Base-by-base conservation (phyloP, 768 basidiomycete genomes). In the Pulveroboletus sp. region DNA sequence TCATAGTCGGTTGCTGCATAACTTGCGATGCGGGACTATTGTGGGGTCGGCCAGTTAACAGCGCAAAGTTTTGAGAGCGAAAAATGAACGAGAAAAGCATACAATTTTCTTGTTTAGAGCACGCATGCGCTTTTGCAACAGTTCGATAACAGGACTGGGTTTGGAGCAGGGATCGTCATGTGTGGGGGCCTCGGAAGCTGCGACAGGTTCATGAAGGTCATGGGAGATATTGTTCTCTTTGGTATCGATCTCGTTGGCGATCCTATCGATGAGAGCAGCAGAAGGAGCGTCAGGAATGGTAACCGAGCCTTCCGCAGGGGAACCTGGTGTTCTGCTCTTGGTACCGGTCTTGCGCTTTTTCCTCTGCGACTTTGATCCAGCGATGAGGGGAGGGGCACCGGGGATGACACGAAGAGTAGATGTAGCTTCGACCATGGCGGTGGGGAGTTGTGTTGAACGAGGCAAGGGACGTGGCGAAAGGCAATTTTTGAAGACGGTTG, bases 91-190 rank as follows among this genome's bases (percentile, higher is more conserved):
- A 71, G 41, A 28, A 28, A 21, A 15, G 72, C 81, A 57, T 64
- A 89, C 91, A 55, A 93, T 88, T 71, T 93, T 94, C 76, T 93
- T 93, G 47, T 75, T 77, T 18, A 89, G 77, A 35, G 78, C 74
- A 56, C 89, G 88, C 61, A 89, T 69, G 43, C 91, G 79, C 71
- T 92, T 93, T 60, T 76, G 75, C 54, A 94, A 71, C 54, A 94
- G 77, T 40, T 93, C 90, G 45, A 86, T 80, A 49, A 87, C 77
- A 8, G 90, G 84, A 54, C 84, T 87, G 15, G 65, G 69, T 64
- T 83, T 87, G 50, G 73, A 58, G 50, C 59, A 53, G 42, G 63
- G 49, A 26, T 80, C 80, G 53, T 79, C 80, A 5, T 71, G 65
- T 9, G 69, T 60, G 6, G 73, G 65, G 4, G 73, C 67, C 51